Conservation (phyloP, 192 early-diverging fungal genomes). For the Chytriomyces sp. region DNA sequence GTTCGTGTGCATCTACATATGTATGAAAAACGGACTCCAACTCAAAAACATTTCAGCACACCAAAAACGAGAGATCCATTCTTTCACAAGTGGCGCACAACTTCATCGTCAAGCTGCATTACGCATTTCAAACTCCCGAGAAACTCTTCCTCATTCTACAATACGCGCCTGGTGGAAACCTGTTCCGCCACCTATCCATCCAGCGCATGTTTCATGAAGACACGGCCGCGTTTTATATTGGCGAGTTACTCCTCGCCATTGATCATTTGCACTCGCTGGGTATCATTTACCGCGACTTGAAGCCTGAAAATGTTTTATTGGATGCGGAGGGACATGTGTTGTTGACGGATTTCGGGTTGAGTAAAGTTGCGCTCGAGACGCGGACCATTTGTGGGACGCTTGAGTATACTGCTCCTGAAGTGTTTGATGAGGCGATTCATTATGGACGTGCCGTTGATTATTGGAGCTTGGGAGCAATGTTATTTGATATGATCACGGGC, state of each 20-base stretch:
- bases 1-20: slow-evolving; percentile 5
- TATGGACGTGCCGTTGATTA: slow-evolving; percentile 77
- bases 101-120: slow-evolving; percentile 90
- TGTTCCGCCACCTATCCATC: slow-evolving; percentile 80
- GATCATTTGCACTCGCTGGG: slow-evolving; percentile 86
- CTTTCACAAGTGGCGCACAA: slow-evolving; percentile 84
- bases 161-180: slow-evolving; percentile 84
- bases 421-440: slow-evolving; percentile 37
- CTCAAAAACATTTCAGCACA: slow-evolving; percentile 52
- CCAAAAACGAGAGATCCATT: slow-evolving; percentile 84
- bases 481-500: slow-evolving; percentile 93
- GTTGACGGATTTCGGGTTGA: slow-evolving; percentile 94
- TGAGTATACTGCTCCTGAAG: slow-evolving; percentile 76
- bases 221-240: slow-evolving; percentile 82
- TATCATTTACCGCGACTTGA: slow-evolving; percentile 80
- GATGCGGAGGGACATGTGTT: slow-evolving; percentile 78
- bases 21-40: background rate
- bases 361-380: slow-evolving; percentile 73
- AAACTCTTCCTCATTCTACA: slow-evolving; percentile 87
- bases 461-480: slow-evolving; percentile 88
- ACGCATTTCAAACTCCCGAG: slow-evolving; percentile 90
- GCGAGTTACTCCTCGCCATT: slow-evolving; percentile 84
- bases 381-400: slow-evolving; percentile 76
- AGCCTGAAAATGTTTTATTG: slow-evolving; percentile 64
- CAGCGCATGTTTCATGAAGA: slow-evolving; percentile 69